A percentile compares a stretch with the other conserved stretches of the same genome.
Evolutionary conservation across 306 rosid genomes (phyloP).

Genomic region (Casuarina glauca): DNA sequence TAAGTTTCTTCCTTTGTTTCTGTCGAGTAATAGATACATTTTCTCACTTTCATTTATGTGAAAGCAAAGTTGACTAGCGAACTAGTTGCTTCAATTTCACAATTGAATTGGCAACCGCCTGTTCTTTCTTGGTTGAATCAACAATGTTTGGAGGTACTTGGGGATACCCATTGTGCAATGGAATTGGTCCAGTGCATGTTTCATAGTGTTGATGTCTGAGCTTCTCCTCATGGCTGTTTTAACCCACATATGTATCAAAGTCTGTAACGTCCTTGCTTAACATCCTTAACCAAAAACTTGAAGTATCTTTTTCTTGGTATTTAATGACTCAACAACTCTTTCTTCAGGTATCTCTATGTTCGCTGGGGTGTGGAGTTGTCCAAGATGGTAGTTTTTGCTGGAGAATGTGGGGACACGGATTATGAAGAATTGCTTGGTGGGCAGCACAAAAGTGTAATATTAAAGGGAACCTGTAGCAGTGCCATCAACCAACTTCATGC

Average conservation of each 20-base stretch:
- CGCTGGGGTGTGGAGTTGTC: slow-evolving; percentile 97
- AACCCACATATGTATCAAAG: neutral
- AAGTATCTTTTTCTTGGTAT: slow-evolving; percentile 10
- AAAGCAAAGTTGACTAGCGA: neutral
- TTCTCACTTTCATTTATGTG: neutral
- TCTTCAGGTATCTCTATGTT: slow-evolving; percentile 77
- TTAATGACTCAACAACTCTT: slow-evolving; percentile 29
- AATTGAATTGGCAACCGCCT: neutral
- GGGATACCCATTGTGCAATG: neutral
- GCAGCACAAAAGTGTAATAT: slow-evolving; percentile 68
- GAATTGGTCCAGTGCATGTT: neutral
- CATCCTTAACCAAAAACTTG: neutral
- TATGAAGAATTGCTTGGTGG: slow-evolving; percentile 96
- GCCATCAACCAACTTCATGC: slow-evolving; percentile 70
- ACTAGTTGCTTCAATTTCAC: neutral
- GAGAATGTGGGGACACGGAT: slow-evolving; percentile 94
- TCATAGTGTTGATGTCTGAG: neutral
- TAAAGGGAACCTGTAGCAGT: slow-evolving; percentile 74
- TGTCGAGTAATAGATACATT: neutral
- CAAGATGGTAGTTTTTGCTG: slow-evolving; percentile 88
- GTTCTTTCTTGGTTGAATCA: neutral
- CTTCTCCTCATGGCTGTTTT: neutral
- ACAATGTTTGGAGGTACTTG: neutral
- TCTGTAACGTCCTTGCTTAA: neutral
- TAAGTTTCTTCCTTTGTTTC: neutral